Base-by-base conservation (phyloP, 768 basidiomycete species). In the Tulasnella sp. region DNA sequence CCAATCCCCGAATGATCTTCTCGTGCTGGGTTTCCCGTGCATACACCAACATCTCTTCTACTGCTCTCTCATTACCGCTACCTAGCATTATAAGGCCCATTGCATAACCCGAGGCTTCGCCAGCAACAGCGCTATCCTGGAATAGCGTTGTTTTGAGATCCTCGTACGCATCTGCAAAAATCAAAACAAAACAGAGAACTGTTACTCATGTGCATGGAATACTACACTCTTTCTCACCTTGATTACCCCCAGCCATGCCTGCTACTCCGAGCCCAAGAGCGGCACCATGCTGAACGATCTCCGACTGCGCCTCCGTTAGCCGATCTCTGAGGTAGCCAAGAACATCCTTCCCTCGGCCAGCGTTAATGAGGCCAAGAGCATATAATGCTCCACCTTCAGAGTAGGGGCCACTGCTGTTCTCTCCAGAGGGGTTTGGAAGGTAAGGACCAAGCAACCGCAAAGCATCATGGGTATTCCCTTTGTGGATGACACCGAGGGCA, bases 51-150 rank as follows among this genome's bases (percentile, higher is more conserved):
- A 96, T 98, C 68, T 99, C 95, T 25, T 86, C 81, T 31, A 90
- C 78, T 48, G 79, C 78, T 32, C 77, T 80, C 25, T 73, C 70
- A 37, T 79, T 80, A 13, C 79, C 91, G 2, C 89, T 91, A n/a
- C 91, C 95, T 5, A 99, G 75, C 92, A 96, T 96, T 62, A 96
- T 78, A 47, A 99, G 72, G 28, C 95, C 95, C 92, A 99, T 96
- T 1, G 92, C 85, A 65, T 88, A 96, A 12, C 95, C 95, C 34
- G 90, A 78, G 4, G 86, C 92, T 67, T 98, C 95, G 12, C 95
- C 92, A 7, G 91, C 89, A 29, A 96, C 79, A 29, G 95, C 95
- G 8, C 88, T 91, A 67, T 99, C 95, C 57, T 74, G 82, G 72
- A 88, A 99, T 25, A 98, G 77, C 5, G 81, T 75, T 46, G 77